phyloP scores from a whole-genome alignment of 106 monocot species.

The Gastrodia elata region DNA sequence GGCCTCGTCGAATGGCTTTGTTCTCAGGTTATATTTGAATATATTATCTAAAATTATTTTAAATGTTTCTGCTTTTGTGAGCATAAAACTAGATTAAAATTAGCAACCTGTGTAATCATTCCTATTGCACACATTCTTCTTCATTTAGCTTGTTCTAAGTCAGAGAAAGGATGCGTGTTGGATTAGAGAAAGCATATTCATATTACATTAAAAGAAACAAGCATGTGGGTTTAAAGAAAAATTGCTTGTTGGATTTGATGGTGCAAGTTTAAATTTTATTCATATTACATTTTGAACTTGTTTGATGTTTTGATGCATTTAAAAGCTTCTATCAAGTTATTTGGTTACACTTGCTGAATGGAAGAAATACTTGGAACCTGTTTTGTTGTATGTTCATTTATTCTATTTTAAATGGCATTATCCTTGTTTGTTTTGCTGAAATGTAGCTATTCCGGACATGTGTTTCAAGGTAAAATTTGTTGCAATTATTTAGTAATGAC shows the following conservation, averaged over 20 bases:
- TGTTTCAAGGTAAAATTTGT: neutral
- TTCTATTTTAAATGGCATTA: neutral
- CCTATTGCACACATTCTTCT: neutral
- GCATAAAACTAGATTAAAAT: neutral
- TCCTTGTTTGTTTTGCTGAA: conserved; percentile 1
- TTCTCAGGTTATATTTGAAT: conserved; percentile 66
- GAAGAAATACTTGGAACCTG: neutral
- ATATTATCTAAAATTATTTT: too few relatives aligned
- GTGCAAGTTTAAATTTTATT: neutral
- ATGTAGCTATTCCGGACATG: neutral
- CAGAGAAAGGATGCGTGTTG: neutral
- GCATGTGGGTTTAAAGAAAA: neutral
- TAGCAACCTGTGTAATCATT: neutral
- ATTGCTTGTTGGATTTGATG: neutral
- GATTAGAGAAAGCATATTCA: too few relatives aligned
- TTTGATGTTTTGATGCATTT: neutral
- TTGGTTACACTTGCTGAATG: neutral
- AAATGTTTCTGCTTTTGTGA: too few relatives aligned
- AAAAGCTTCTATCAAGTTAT: neutral
- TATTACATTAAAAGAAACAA: too few relatives aligned
- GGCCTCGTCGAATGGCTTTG: conserved; percentile 82
- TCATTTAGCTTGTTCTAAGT: neutral
- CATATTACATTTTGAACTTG: neutral
- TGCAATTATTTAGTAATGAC: neutral
- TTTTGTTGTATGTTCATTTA: neutral